Base-by-base conservation (phyloP, 148 eudicot species). In the Vaccinium macrocarpon region DNA sequence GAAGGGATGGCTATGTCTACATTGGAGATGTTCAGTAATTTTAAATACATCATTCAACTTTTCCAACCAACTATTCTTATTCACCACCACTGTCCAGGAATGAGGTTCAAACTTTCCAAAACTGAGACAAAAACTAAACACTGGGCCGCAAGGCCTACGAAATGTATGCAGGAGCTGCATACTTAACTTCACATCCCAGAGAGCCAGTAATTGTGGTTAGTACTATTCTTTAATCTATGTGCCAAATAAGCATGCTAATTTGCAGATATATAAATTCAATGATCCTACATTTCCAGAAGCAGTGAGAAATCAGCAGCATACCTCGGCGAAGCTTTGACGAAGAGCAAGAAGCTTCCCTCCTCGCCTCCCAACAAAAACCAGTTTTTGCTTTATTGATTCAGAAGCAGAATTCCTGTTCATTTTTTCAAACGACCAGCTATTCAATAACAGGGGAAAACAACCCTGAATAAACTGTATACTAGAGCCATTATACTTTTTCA, bases 311-410 rank as follows among this genome's bases (percentile, higher is more conserved):
- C 76, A 81, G 46, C 59, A 76, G 55, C 86, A 82, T 91, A 95
- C 99, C 99, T 97, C 97, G 48, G 92, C 87, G 88, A 97, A 97
- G 91, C 86, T 95, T 89, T 97, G 99, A 83, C 95, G 94, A 83
- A 97, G 87, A 52, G 98, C 98, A 82, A 94, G 88, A 86, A 95
- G 92, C 88, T 97, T 97, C 82, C 99, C 87, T 93, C 94, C 89
- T 97, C 99, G 87, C 95, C 95, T 95, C 85, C 98, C 99, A 74
- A 90, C 95, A 87, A 87, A 97, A 78, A 94, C 89, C 84, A 97
- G 86, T 64, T 91, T 93, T 86, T 97, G 99, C 88, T 95, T 95
- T 85, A 97, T 86, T 11, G 91, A 85, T 78, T 91, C 93, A 70
- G 98, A 93, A 48, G 99, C 99, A 52, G 98, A 86, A 84, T 97